phyloP scores from a whole-genome alignment of 495 filamentous ascomycete genomes.

The Talaromyces stipitatus region DNA sequence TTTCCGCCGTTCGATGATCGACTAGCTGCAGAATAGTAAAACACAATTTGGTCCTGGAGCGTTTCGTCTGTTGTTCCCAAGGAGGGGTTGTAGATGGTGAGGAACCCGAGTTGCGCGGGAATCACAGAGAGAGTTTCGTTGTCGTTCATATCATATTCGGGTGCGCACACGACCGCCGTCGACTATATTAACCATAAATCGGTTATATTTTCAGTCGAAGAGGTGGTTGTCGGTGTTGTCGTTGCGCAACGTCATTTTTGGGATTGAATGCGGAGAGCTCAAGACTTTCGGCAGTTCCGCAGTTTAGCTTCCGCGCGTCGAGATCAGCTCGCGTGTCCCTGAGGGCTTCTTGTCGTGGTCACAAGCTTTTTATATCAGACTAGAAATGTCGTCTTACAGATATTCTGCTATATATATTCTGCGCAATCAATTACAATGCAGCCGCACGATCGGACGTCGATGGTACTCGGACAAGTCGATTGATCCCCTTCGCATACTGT shows the following conservation, averaged over 20 bases:
- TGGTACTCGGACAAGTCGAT: conserved; percentile 23
- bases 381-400: background rate
- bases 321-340: background rate
- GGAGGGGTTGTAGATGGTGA: conserved; percentile 90
- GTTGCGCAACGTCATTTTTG: background rate
- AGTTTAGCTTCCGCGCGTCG: background rate
- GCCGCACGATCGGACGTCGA: background rate
- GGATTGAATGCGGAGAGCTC: background rate
- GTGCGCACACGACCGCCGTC: background rate
- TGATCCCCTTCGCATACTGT: conserved; percentile 82
- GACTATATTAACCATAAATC: background rate
- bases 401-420: background rate
- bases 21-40: conserved; percentile 64
- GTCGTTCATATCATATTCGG: conserved; percentile 34
- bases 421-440: background rate
- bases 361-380: too few species aligned
- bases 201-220: background rate
- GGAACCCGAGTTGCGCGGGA: conserved; percentile 79
- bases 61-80: conserved; percentile 86
- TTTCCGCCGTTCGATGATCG: conserved; percentile 25
- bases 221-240: background rate
- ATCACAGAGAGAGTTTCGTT: conserved; percentile 36
- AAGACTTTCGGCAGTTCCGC: background rate
- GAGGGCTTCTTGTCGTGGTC: background rate
- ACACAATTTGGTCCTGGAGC: conserved; percentile 82